These are phyloP conservation scores for Globisporangium apiculatum DNA, from an alignment of 352 stramenopile genomes.

Conservation along the genomic window DNA sequence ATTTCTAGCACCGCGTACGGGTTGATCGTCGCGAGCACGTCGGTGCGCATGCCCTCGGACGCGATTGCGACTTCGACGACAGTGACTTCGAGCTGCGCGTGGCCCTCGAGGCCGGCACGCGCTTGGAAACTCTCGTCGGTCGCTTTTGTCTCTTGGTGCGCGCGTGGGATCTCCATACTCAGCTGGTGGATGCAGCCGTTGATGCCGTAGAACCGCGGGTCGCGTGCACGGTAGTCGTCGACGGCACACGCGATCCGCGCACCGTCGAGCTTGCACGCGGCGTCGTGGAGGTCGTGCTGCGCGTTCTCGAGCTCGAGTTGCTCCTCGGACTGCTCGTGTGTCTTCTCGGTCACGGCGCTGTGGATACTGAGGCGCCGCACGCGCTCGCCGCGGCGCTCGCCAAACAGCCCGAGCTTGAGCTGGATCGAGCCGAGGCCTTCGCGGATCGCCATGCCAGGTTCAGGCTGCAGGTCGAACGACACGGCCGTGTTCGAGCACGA, in stretches of 20 bases:
- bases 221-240: constrained; percentile 45
- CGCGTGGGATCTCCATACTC: constrained; percentile 48
- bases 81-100: constrained; percentile 49
- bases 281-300: constrained; percentile 50
- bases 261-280: constrained; percentile 61
- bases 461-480: constrained; percentile 42
- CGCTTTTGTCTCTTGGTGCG: constrained; percentile 44
- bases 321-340: constrained; percentile 49
- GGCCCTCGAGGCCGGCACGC: constrained; percentile 40
- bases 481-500: constrained; percentile 37
- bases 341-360: constrained; percentile 45
- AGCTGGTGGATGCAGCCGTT: constrained; percentile 73
- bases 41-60: constrained; percentile 21
- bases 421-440: constrained; percentile 50
- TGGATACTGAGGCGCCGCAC: constrained; percentile 42
- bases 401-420: constrained; percentile 42
- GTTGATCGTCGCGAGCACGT: constrained; percentile 22
- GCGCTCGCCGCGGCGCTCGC: constrained; percentile 53
- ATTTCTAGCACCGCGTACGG: constrained; percentile 63
- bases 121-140: constrained; percentile 56
- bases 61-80: constrained; percentile 26
- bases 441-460: constrained; percentile 32
- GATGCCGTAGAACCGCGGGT: constrained; percentile 73
- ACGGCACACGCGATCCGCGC: constrained; percentile 58
- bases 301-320: constrained; percentile 66